Evolutionary conservation across 1,284 basidiomycete species (phyloP).

Genomic region (Somion occarium): DNA sequence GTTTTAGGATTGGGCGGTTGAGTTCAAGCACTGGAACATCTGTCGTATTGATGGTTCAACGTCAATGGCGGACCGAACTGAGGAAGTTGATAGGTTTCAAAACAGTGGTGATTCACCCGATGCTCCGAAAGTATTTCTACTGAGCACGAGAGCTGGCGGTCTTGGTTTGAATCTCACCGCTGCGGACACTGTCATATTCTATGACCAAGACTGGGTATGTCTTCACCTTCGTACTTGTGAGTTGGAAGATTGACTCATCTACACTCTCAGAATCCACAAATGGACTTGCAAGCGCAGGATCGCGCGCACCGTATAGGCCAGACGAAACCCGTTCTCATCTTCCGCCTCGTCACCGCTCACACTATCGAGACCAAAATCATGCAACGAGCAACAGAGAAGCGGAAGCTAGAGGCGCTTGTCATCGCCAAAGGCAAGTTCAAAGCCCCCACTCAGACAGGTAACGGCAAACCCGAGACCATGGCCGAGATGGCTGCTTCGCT

Average conservation of each 20-base stretch:
- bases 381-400: conserved; percentile 84
- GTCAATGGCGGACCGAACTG: conserved; percentile 70
- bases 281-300: conserved; percentile 96
- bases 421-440: conserved; percentile 92
- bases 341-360: conserved; percentile 81
- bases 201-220: conserved; percentile 91
- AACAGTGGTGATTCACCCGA: conserved; percentile 57
- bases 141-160: conserved; percentile 92
- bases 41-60: conserved; percentile 92
- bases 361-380: conserved; percentile 93
- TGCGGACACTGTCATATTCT: conserved; percentile 94
- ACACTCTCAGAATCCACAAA: conserved; percentile 78
- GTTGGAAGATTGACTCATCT: conserved; percentile 3
- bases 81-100: conserved; percentile 87
- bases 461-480: conserved; percentile 51
- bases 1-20: conserved; percentile 78
- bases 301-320: conserved; percentile 95
- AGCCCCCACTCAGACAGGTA: conserved; percentile 38
- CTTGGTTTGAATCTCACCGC: conserved; percentile 90
- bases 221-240: not conserved
- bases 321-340: conserved; percentile 83
- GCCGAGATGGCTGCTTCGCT: conserved; percentile 81
- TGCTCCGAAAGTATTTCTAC: conserved; percentile 79
- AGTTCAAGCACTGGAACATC: conserved; percentile 75
- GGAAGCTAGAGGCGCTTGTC: conserved; percentile 89